Percentiles rank a stretch among this genome's conserved stretches.
phyloP scores from a whole-genome alignment of 768 basidiomycete genomes.

The Macrocybe gigantea region DNA sequence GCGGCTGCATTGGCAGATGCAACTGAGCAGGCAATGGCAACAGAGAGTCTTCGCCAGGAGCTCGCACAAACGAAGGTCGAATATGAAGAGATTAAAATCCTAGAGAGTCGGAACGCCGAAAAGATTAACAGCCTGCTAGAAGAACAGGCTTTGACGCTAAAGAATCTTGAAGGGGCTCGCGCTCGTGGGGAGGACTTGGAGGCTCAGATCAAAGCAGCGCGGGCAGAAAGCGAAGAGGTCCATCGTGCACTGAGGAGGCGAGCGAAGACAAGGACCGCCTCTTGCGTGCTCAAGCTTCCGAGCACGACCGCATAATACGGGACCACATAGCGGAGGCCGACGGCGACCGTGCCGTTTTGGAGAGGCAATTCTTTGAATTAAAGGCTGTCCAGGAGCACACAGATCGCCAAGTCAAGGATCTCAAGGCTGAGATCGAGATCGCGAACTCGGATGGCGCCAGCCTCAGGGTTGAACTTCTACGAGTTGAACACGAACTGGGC shows the following conservation, averaged over 20 bases:
- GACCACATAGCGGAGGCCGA: conserved; percentile 93
- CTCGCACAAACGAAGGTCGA: conserved; percentile 55
- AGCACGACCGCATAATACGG: conserved; percentile 59
- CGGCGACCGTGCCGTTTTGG: conserved; percentile 87
- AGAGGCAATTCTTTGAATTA: conserved; percentile 79
- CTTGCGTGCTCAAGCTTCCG: conserved; percentile 65
- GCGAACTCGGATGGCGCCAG: conserved; percentile 63
- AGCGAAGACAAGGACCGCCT: conserved; percentile 75
- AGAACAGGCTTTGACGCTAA: conserved; percentile 69
- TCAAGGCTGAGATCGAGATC: conserved; percentile 54
- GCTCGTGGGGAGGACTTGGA: conserved; percentile 71
- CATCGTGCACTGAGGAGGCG: conserved; percentile 61
- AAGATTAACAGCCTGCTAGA: conserved; percentile 64
- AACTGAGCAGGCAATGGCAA: conserved; percentile 55
- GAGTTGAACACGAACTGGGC: conserved; percentile 63
- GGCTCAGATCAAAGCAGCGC: conserved; percentile 63
- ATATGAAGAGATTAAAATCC: conserved; percentile 60
- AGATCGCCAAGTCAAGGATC: conserved; percentile 58
- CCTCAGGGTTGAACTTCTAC: conserved; percentile 67
- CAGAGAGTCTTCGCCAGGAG: conserved; percentile 58
- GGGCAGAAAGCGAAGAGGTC: conserved; percentile 68
- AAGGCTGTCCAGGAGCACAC: conserved; percentile 55
- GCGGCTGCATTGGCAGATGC: conserved; percentile 60
- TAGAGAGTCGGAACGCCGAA: conserved; percentile 58
- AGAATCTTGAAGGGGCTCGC: conserved; percentile 71